These are phyloP conservation scores for Acephala macrosclerotiorum DNA, from an alignment of 2,329 filamentous ascomycete genomes.

Conservation along the genomic window DNA sequence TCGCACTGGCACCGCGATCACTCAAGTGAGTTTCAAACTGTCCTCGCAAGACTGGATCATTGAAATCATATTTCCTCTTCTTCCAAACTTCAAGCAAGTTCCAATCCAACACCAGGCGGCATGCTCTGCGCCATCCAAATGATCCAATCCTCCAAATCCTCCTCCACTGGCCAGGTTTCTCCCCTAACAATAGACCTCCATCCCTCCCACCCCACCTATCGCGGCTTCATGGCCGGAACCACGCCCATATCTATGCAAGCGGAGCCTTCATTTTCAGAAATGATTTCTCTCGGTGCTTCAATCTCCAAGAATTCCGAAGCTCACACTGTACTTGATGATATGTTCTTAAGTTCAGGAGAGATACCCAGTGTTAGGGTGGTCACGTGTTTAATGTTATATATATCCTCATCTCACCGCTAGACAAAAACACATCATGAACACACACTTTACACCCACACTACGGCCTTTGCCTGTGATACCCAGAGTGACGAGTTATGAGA, in stretches of 20 bases:
- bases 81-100: not conserved
- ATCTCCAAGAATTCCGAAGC: slow-evolving; percentile 48
- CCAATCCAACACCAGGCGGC: slow-evolving; percentile 40
- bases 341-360: slow-evolving; percentile 60
- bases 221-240: slow-evolving; percentile 52
- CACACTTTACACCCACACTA: too few relatives aligned
- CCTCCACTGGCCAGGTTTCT: slow-evolving; percentile 22
- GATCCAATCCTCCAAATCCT: slow-evolving; percentile 52
- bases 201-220: slow-evolving; percentile 57
- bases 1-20: slow-evolving; percentile 64
- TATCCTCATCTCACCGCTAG: too few relatives aligned
- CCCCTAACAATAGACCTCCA: slow-evolving; percentile 57
- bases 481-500: slow-evolving; percentile 56
- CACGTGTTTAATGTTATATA: too few relatives aligned
- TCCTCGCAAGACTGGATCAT: not conserved
- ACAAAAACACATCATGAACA: too few relatives aligned
- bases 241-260: slow-evolving; percentile 57
- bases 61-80: too few relatives aligned
- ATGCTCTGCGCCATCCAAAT: slow-evolving; percentile 56
- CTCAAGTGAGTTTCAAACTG: slow-evolving; percentile 46
- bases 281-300: slow-evolving; percentile 50
- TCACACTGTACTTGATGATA: slow-evolving; percentile 56
- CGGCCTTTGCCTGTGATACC: too few relatives aligned
- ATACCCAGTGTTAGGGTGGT: slow-evolving; percentile 59
- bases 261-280: slow-evolving; percentile 58